phyloP scores from a whole-genome alignment of 208 protist genomes.

The Wallacemonas sp. region DNA sequence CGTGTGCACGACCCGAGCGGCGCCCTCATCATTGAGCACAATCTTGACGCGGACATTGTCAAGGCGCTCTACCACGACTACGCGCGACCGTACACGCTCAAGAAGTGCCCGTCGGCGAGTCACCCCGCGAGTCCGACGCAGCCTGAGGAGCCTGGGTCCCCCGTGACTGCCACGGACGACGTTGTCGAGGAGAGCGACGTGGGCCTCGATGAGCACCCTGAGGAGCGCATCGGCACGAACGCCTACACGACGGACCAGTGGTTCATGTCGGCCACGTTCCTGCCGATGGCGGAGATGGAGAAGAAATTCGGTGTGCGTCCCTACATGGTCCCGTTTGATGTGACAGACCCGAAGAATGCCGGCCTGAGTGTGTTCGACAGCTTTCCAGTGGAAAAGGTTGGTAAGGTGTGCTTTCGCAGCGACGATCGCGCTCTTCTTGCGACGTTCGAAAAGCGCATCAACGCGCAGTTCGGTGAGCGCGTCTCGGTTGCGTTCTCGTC shows the following conservation, averaged over 20 bases:
- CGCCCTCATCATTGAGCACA: constrained; percentile 38
- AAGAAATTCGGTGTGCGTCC: constrained; percentile 66
- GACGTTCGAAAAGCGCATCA: constrained; percentile 42
- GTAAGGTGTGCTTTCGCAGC: constrained; percentile 73
- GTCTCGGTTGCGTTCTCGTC: constrained; percentile 62
- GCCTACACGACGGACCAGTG: constrained; percentile 56
- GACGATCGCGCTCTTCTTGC: constrained; percentile 34
- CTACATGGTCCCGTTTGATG: constrained; percentile 36
- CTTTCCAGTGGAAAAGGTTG: constrained; percentile 55
- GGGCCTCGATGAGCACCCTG: constrained; percentile 24
- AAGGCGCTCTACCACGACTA: constrained; percentile 43
- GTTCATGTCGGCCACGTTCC: constrained; percentile 41
- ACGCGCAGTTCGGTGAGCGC: constrained; percentile 35
- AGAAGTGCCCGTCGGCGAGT: constrained; percentile 17
- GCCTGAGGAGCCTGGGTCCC: not conserved
- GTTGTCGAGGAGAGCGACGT: constrained; percentile 9
- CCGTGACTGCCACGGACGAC: not conserved
- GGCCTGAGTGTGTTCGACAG: constrained; percentile 38
- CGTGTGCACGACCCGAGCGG: constrained; percentile 53
- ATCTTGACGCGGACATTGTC: constrained; percentile 53
- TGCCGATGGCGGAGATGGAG: constrained; percentile 36
- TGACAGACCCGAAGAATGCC: constrained; percentile 17
- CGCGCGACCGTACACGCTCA: constrained; percentile 31
- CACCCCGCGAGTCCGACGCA: constrained; percentile 6
- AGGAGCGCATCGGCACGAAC: constrained; percentile 39